These are phyloP conservation scores for Globisporangium orthogonon DNA, from an alignment of 352 stramenopile genomes.

Conservation along the genomic window DNA sequence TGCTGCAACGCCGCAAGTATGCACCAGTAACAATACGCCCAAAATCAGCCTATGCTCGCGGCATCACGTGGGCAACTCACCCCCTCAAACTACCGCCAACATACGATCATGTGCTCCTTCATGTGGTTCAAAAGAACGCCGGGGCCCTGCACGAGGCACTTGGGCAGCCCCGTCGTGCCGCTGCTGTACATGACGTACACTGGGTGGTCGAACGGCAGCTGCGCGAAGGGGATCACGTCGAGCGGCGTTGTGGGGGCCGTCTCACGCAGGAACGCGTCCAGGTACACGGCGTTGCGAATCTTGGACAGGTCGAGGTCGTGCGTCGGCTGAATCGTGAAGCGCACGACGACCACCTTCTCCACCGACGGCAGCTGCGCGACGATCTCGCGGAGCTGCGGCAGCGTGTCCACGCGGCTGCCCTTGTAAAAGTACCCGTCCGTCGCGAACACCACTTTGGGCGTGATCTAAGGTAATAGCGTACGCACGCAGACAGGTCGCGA, in stretches of 20 bases:
- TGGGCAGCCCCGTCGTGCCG: slow-evolving; percentile 80
- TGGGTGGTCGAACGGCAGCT: slow-evolving; percentile 81
- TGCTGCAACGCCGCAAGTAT: slow-evolving; percentile 23
- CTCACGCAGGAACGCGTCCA: slow-evolving; percentile 45
- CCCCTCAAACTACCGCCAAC: slow-evolving; percentile 1
- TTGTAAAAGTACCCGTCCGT: slow-evolving; percentile 82
- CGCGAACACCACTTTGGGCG: slow-evolving; percentile 68
- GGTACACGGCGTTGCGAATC: slow-evolving; percentile 44
- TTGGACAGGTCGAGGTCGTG: slow-evolving; percentile 62
- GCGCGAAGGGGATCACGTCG: slow-evolving; percentile 51
- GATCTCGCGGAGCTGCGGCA: slow-evolving; percentile 53
- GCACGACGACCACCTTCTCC: slow-evolving; percentile 51
- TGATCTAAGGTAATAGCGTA: slow-evolving; percentile 25
- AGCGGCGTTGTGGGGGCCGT: slow-evolving; percentile 11
- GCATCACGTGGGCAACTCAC: not conserved
- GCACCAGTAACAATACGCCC: not conserved
- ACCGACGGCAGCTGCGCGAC: slow-evolving; percentile 57
- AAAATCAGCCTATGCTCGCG: too few relatives aligned
- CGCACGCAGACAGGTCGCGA: too few relatives aligned
- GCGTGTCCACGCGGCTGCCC: slow-evolving; percentile 54
- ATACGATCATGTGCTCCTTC: slow-evolving; percentile 73
- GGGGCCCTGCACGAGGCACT: slow-evolving; percentile 81
- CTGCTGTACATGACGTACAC: slow-evolving; percentile 88
- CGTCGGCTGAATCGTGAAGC: slow-evolving; percentile 45
- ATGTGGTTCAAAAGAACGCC: slow-evolving; percentile 74